Conservation (phyloP, 2,329 filamentous ascomycete genomes). For the Podosphaera xanthii region DNA sequence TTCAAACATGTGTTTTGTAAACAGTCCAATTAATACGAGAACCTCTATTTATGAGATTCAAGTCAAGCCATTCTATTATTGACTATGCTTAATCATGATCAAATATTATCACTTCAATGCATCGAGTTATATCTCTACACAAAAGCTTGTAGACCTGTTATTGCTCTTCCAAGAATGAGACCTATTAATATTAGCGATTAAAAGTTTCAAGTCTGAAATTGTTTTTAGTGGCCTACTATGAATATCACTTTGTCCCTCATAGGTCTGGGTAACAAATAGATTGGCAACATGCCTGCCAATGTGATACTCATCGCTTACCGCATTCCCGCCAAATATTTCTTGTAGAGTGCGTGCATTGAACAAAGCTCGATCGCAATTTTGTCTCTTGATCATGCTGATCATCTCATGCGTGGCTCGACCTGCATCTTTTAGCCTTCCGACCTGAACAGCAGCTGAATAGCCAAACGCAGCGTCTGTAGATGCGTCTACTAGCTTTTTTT, state of each 20-base stretch:
- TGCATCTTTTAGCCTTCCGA: constrained; percentile 78
- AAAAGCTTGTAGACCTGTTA: constrained; percentile 61
- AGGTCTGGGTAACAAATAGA: constrained; percentile 90
- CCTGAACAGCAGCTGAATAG: constrained; percentile 72
- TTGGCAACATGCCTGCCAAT: constrained; percentile 93
- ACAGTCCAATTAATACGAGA: too few species aligned
- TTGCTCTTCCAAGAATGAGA: constrained; percentile 43
- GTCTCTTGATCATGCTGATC: constrained; percentile 90
- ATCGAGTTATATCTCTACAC: constrained; percentile 20
- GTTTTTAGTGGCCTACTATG: constrained; percentile 24
- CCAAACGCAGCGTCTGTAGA: constrained; percentile 78
- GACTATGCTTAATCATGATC: too few species aligned
- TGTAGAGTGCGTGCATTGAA: constrained; percentile 60
- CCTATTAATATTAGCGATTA: constrained; percentile 21
- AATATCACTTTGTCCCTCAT: constrained; percentile 96
- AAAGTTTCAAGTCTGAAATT: constrained; percentile 12
- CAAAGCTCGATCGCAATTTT: constrained; percentile 86
- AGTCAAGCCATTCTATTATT: too few species aligned
- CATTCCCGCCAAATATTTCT: constrained; percentile 93
- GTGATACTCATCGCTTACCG: constrained; percentile 90
- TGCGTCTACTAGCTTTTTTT: constrained; percentile 94
- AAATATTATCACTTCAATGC: too few species aligned
- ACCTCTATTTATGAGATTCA: too few species aligned
- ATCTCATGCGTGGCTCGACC: constrained; percentile 80
- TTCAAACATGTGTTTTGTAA: too few species aligned